Percentiles rank a stretch among this genome's conserved stretches.
These are phyloP conservation scores for Fusarium palustre DNA, from an alignment of 2,329 filamentous ascomycete species.

Conservation along the genomic window DNA sequence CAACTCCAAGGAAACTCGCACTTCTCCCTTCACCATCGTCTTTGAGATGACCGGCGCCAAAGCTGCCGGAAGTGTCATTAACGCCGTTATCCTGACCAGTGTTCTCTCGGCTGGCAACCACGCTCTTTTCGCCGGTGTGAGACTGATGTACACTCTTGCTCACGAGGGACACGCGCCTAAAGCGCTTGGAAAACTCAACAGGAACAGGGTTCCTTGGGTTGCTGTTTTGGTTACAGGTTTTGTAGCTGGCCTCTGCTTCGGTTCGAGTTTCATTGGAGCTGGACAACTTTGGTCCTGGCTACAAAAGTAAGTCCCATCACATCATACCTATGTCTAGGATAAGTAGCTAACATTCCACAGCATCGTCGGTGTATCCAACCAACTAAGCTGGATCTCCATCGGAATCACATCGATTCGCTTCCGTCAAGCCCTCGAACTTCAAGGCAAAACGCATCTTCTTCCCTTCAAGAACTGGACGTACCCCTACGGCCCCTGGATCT, in stretches of 20 bases:
- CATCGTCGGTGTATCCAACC: conserved; percentile 75
- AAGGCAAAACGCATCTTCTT: conserved; percentile 70
- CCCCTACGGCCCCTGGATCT: conserved; percentile 69
- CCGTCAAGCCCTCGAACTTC: conserved; percentile 65
- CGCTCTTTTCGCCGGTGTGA: conserved; percentile 52
- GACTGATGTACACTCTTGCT: conserved; percentile 53
- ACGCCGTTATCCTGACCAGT: conserved; percentile 64
- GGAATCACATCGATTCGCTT: conserved; percentile 74
- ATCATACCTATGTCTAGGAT: rapidly evolving
- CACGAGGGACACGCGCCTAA: conserved; percentile 64
- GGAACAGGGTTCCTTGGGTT: conserved; percentile 54
- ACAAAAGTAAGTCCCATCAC: conserved; percentile 63
- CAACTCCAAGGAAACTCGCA: conserved; percentile 50
- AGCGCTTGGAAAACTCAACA: conserved; percentile 59
- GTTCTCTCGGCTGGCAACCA: conserved; percentile 55
- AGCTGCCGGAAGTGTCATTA: conserved; percentile 66
- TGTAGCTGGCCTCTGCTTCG: conserved; percentile 72
- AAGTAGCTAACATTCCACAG: conserved; percentile 47
- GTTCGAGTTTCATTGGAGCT: conserved; percentile 73
- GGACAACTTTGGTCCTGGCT: conserved; percentile 75
- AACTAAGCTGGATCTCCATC: conserved; percentile 74
- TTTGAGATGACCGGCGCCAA: conserved; percentile 67
- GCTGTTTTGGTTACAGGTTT: conserved; percentile 63
- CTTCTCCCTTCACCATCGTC: conserved; percentile 65
- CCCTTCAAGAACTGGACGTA: conserved; percentile 77